phyloP scores from a whole-genome alignment of 768 basidiomycete species.

The Leccinellum luteum region DNA sequence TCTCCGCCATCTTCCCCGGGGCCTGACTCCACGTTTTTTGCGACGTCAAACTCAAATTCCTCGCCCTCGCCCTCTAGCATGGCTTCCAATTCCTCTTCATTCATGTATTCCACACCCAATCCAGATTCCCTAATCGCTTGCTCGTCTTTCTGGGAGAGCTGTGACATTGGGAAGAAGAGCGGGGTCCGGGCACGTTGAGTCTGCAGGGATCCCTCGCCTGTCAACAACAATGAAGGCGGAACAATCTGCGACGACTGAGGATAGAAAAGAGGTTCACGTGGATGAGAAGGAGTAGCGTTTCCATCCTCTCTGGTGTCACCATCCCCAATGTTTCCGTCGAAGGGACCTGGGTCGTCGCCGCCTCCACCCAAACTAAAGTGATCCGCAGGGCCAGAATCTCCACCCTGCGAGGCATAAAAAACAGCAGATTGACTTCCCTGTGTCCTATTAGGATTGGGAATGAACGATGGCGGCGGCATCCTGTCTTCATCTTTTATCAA shows the following conservation, averaged over 20 bases:
- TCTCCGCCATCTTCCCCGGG: slow-evolving; percentile 12
- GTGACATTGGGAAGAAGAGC: slow-evolving; percentile 52
- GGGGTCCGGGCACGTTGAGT: slow-evolving; percentile 19
- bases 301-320: slow-evolving; percentile 4
- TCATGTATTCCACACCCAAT: slow-evolving; percentile 67
- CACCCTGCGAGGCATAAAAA: slow-evolving; percentile 18
- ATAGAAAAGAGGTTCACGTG: slow-evolving; percentile 22
- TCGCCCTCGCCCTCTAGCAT: slow-evolving; percentile 36
- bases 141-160: slow-evolving; percentile 55
- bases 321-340: slow-evolving; percentile 1
- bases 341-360: background rate
- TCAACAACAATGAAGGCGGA: slow-evolving; percentile 5
- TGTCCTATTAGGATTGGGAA: slow-evolving; percentile 16
- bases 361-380: slow-evolving; percentile 1
- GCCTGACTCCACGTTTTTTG: slow-evolving; percentile 1
- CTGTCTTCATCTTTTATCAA: slow-evolving; percentile 26
- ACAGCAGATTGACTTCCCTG: slow-evolving; percentile 7
- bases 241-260: slow-evolving; percentile 23
- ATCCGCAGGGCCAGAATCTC: slow-evolving; percentile 16
- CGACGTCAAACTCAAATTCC: slow-evolving; percentile 29
- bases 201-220: slow-evolving; percentile 2
- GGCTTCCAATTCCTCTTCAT: slow-evolving; percentile 54
- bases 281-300: slow-evolving; percentile 1
- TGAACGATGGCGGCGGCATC: slow-evolving; percentile 39
- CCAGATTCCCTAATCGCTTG: slow-evolving; percentile 58